These are phyloP conservation scores for Syzygium jambos DNA, from an alignment of 345 rosid species.

Conservation along the genomic window DNA sequence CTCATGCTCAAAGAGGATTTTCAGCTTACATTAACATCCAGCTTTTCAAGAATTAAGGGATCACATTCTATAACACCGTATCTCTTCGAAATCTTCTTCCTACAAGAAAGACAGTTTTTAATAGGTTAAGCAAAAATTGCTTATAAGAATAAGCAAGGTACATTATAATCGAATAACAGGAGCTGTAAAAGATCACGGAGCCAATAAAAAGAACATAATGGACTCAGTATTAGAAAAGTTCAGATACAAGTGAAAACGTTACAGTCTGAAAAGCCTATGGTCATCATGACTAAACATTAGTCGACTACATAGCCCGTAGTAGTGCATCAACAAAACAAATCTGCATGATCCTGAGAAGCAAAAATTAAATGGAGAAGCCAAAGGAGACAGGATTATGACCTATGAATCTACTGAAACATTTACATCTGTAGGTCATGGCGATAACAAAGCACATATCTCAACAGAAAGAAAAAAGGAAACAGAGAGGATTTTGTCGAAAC, in stretches of 20 bases:
- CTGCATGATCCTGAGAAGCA: background rate
- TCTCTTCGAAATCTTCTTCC: constrained; percentile 54
- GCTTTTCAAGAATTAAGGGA: constrained; percentile 60
- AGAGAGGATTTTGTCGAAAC: background rate
- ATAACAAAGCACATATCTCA: background rate
- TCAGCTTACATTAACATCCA: constrained; percentile 76
- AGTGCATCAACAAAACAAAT: background rate
- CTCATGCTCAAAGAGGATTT: background rate
- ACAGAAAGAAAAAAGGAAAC: background rate
- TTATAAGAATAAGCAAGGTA: background rate
- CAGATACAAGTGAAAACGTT: background rate
- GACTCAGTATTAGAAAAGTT: background rate
- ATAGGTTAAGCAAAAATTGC: background rate
- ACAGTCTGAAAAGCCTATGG: background rate
- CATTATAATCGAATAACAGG: background rate
- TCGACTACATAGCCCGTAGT: background rate
- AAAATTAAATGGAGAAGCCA: background rate
- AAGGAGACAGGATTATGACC: background rate
- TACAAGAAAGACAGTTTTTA: constrained; percentile 16
- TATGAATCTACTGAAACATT: background rate
- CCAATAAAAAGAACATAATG: background rate
- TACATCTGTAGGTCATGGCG: background rate
- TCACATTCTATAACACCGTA: constrained; percentile 90
- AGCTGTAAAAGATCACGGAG: background rate
- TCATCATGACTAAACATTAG: background rate